Conservation (phyloP, 2,329 filamentous ascomycete species). For the Clonostachys rhizophaga region DNA sequence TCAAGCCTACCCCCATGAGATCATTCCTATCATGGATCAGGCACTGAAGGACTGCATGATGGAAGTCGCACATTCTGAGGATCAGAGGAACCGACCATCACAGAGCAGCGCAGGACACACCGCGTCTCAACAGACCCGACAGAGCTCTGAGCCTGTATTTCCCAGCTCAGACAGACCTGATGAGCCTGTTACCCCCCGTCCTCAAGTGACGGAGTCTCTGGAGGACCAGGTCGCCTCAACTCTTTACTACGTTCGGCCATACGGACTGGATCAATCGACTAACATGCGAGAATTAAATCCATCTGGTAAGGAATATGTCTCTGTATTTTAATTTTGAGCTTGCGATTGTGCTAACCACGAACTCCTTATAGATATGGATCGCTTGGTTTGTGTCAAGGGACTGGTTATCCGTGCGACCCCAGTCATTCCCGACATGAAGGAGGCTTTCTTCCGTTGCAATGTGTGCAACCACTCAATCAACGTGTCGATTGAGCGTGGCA, state of each 20-base stretch:
- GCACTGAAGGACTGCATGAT: slow-evolving; percentile 90
- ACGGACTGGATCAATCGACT: slow-evolving; percentile 78
- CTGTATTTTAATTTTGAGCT: background rate
- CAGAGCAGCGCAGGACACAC: slow-evolving; percentile 48
- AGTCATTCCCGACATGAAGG: slow-evolving; percentile 98
- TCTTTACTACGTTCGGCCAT: slow-evolving; percentile 83
- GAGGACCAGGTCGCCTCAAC: slow-evolving; percentile 78
- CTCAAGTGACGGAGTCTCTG: slow-evolving; percentile 40
- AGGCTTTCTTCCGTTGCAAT: slow-evolving; percentile 95
- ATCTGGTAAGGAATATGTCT: slow-evolving; percentile 45
- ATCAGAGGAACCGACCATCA: slow-evolving; percentile 61
- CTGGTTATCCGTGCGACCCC: slow-evolving; percentile 93
- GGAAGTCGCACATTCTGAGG: slow-evolving; percentile 78
- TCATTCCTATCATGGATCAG: slow-evolving; percentile 95
- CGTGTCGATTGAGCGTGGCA: slow-evolving; percentile 89
- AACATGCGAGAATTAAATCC: slow-evolving; percentile 95
- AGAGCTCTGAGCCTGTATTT: slow-evolving; percentile 71
- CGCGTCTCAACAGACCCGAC: slow-evolving; percentile 36
- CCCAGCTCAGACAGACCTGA: slow-evolving; percentile 74
- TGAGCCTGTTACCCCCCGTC: slow-evolving; percentile 29
- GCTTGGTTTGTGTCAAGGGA: slow-evolving; percentile 90
- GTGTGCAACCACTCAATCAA: slow-evolving; percentile 88
- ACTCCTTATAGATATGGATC: slow-evolving; percentile 72
- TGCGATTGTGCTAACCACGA: slow-evolving; percentile 5
- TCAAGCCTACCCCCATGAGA: slow-evolving; percentile 91